These are phyloP conservation scores for Acanthamoeba royreba DNA, from an alignment of 208 protist species.

Conservation along the genomic window DNA sequence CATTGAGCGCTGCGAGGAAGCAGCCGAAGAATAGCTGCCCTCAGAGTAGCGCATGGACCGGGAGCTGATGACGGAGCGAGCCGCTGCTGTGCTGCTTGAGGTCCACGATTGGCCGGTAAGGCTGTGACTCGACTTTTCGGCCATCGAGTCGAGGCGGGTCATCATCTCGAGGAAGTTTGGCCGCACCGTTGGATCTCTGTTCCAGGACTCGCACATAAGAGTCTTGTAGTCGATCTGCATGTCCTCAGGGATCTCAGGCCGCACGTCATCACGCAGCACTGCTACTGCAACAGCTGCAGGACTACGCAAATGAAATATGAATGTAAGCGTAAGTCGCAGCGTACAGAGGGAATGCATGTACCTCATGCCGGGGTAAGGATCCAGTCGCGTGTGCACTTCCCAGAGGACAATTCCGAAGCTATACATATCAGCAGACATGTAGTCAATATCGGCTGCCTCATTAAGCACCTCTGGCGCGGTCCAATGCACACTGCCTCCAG, in stretches of 20 bases:
- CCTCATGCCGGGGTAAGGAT: not conserved
- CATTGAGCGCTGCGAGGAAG: no score
- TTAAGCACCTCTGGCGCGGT: slow-evolving; percentile 1
- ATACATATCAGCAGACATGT: not conserved
- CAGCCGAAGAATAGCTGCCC: no score
- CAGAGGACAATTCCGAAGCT: slow-evolving; percentile 2
- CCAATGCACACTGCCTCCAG: not conserved
- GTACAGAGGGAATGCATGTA: not conserved
- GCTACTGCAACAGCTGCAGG: slow-evolving; percentile 12
- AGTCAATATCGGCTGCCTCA: not conserved
- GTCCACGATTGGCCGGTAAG: not conserved
- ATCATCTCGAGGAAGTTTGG: slow-evolving; percentile 34
- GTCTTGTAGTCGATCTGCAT: not conserved
- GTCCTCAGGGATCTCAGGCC: not conserved
- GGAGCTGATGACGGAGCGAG: not conserved
- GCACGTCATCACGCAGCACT: slow-evolving; percentile 8
- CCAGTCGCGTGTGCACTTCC: not conserved
- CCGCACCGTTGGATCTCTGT: not conserved
- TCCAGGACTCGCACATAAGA: not conserved
- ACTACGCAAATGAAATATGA: not conserved
- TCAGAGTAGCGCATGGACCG: no score
- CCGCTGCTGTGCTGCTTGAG: not conserved
- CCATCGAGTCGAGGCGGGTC: not conserved
- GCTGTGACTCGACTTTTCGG: not conserved
- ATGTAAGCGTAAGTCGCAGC: not conserved